Evolutionary conservation across 179 eudicot species (phyloP), one percentile per base, ranked within the genome.

Genomic region (Nepenthes alata): DNA sequence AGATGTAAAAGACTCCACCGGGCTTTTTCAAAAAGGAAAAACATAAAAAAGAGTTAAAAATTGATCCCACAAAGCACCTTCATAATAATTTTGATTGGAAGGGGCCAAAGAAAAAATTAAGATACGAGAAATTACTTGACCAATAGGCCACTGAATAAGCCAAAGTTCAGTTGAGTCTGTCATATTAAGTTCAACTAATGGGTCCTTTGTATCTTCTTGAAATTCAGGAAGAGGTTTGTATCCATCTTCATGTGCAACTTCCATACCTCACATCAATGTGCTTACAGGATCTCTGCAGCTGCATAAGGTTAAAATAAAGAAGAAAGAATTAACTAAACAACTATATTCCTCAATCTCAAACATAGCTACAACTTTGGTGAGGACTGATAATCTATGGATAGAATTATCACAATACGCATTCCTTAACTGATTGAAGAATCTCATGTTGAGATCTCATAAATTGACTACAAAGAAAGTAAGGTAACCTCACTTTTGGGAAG

Each of bases 71-170:
- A 25, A 25, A 25, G 25, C 25, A 25, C 25, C 25, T 25, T 25
- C 25, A 2, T 59, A 59, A 39, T 2, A 12, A 11, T 53, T 5
- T 5, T 53, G 15, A 53, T 15, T 10, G 13, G 0, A 11, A 36
- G 39, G 25, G 63, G 11, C 57, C 37, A 52, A 53, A 47, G n/a
- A 54, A 35, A 11, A 25, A 3, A 11, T 35, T n/a, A 53, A 53
- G 56, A 49, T 37, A 10, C 35, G 65, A 64, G 38, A 15, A 16
- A 59, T 62, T 76, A 85, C 95, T 63, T 73, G 79, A 68, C 78
- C 76, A 53, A 74, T 68, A 54, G 91, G 91, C 74, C 81, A 82
- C 44, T 87, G 88, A 62, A 87, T 74, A n/a, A 87, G 84, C 91
- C 95, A 85, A 44, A 87, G 76, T 65, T 87, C 91, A 50, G 81